A percentile compares a stretch with the other conserved stretches of the same genome.
Conservation (phyloP, 345 rosid species). For the Erodium maritimum region DNA sequence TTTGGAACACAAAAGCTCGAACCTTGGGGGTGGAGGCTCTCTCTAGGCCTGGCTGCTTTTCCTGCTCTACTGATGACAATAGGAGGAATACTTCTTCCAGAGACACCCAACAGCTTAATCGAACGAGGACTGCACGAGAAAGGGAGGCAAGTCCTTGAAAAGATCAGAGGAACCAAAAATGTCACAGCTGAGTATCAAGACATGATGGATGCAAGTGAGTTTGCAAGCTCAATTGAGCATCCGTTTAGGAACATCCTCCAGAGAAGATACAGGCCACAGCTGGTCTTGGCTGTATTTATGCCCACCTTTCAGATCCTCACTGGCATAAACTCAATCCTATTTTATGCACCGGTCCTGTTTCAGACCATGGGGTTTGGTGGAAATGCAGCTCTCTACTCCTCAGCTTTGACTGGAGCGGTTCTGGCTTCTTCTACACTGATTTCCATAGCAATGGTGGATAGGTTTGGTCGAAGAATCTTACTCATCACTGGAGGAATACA, state of each 20-base stretch:
- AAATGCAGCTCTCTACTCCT: conserved; percentile 72
- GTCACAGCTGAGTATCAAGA: conserved; percentile 78
- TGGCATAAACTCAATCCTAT: conserved; percentile 85
- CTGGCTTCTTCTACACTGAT: conserved; percentile 70
- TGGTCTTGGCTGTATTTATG: conserved; percentile 75
- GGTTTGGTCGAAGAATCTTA: conserved; percentile 54
- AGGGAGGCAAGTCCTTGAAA: conserved; percentile 57
- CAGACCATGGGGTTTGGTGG: conserved; percentile 82
- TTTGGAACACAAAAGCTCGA: conserved; percentile 67
- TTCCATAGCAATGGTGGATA: conserved; percentile 68
- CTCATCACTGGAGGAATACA: conserved; percentile 84
- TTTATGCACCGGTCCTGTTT: conserved; percentile 87
- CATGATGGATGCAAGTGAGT: conserved; percentile 75
- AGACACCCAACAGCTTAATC: conserved; percentile 84
- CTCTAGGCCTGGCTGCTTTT: conserved; percentile 74
- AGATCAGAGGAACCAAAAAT: conserved; percentile 58
- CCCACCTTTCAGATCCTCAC: conserved; percentile 85
- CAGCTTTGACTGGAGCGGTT: conserved; percentile 94
- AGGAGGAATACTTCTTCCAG: conserved; percentile 67
- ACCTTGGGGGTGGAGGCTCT: conserved; percentile 96
- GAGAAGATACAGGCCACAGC: conserved; percentile 65
- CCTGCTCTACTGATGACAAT: conserved; percentile 76
- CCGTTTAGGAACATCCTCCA: conserved; percentile 74
- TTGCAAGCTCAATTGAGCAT: conserved; percentile 71
- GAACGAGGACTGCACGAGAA: conserved; percentile 46